These are phyloP conservation scores for Tricharina praecox DNA, from an alignment of 495 filamentous ascomycete species.

Conservation along the genomic window DNA sequence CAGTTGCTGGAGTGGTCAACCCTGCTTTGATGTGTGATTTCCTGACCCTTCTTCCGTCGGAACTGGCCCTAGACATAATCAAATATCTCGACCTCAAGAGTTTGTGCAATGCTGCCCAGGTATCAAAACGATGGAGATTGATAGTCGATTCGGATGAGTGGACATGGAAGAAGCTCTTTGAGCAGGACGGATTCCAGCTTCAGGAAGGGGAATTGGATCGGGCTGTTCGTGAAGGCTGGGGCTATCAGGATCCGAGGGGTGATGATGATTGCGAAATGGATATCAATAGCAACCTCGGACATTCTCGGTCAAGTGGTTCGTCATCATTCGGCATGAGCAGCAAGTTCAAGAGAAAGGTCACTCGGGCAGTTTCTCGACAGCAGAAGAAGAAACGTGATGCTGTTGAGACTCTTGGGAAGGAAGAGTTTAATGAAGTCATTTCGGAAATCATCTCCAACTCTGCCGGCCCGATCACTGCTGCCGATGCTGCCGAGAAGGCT, in stretches of 20 bases:
- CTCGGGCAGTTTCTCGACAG: constrained; percentile 26
- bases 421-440: constrained; percentile 26
- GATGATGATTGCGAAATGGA: constrained; percentile 63
- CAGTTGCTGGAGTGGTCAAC: constrained; percentile 84
- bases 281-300: constrained; percentile 33
- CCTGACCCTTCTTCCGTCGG: constrained; percentile 59
- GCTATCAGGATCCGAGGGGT: constrained; percentile 82
- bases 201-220: constrained; percentile 69
- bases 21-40: constrained; percentile 96
- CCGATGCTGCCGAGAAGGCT: constrained; percentile 60
- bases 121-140: constrained; percentile 83
- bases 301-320: background rate
- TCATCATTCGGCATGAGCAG: constrained; percentile 3
- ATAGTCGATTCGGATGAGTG: constrained; percentile 84
- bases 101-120: constrained; percentile 80
- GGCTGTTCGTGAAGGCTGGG: constrained; percentile 90
- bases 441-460: constrained; percentile 29
- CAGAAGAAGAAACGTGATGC: constrained; percentile 27
- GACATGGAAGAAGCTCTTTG: constrained; percentile 86
- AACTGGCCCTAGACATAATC: constrained; percentile 74
- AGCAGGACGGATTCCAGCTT: constrained; percentile 60
- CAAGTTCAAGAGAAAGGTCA: constrained; percentile 35
- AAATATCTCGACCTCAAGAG: constrained; percentile 74
- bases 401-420: constrained; percentile 25
- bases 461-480: constrained; percentile 74